Evolutionary conservation across 2,329 filamentous ascomycete species (phyloP).

Genomic region (Alternaria sp.): DNA sequence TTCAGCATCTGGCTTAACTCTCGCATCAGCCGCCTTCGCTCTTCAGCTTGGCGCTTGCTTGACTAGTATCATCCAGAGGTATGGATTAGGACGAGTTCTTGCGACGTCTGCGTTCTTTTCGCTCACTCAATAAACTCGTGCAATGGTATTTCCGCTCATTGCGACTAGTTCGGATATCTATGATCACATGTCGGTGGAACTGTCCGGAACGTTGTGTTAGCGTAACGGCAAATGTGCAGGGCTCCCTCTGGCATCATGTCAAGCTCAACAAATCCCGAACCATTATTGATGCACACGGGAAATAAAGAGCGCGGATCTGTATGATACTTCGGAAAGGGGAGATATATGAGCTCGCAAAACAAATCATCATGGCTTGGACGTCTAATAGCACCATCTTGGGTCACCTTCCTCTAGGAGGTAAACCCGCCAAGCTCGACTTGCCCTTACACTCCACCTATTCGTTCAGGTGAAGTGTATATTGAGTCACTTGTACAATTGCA

Average conservation of each 20-base stretch:
- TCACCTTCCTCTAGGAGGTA: not conserved
- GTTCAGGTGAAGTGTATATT: not conserved
- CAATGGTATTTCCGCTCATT: not conserved
- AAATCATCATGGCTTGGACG: not conserved
- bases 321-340: not conserved
- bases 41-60: not conserved
- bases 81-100: not conserved
- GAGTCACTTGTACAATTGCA: not conserved
- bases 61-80: not conserved
- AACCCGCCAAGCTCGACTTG: not conserved
- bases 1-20: not conserved
- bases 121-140: not conserved
- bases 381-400: not conserved
- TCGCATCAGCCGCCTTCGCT: not conserved
- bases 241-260: not conserved
- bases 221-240: constrained; percentile 5
- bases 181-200: not conserved
- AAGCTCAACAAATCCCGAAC: constrained; percentile 3
- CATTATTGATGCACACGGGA: constrained; percentile 3
- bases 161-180: not conserved
- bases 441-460: not conserved
- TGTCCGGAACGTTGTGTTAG: constrained; percentile 1
- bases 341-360: not conserved
- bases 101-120: not conserved
- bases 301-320: not conserved